These are phyloP conservation scores for Oryza meridionalis DNA, from an alignment of 176 grass and related monocot species.

Conservation along the genomic window DNA sequence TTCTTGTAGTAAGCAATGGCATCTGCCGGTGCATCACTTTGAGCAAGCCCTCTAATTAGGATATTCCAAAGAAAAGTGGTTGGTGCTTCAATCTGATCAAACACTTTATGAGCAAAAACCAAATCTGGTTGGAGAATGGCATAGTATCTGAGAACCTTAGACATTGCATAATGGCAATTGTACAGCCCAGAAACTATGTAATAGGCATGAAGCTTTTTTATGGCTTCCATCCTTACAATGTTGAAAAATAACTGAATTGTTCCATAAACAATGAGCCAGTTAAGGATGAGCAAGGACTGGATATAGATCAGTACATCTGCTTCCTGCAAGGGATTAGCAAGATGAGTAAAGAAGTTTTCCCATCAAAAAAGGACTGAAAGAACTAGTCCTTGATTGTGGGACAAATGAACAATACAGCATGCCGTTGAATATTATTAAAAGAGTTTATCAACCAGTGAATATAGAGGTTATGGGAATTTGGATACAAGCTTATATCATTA, in stretches of 20 bases:
- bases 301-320: slow-evolving; percentile 20
- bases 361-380: not conserved
- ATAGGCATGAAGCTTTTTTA: slow-evolving; percentile 55
- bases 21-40: slow-evolving; percentile 46
- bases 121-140: slow-evolving; percentile 46
- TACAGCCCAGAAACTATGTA: slow-evolving; percentile 54
- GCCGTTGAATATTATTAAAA: slow-evolving; percentile 10
- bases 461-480: not conserved
- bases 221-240: slow-evolving; percentile 42
- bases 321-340: slow-evolving; percentile 37
- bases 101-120: slow-evolving; percentile 37
- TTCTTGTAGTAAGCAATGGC: slow-evolving; percentile 52
- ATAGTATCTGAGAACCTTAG: slow-evolving; percentile 59
- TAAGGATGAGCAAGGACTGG: not conserved
- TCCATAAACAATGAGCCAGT: not conserved
- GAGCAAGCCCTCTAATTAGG: slow-evolving; percentile 54
- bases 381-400: not conserved
- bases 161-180: slow-evolving; percentile 41
- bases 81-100: slow-evolving; percentile 53
- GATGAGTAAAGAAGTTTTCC: not conserved
- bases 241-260: slow-evolving; percentile 5
- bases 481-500: slow-evolving; percentile 13
- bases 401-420: not conserved
- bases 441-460: not conserved
- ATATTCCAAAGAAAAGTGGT: slow-evolving; percentile 55